Evolutionary conservation across 768 basidiomycete species (phyloP).

Genomic region (Tricholoma saponaceum): DNA sequence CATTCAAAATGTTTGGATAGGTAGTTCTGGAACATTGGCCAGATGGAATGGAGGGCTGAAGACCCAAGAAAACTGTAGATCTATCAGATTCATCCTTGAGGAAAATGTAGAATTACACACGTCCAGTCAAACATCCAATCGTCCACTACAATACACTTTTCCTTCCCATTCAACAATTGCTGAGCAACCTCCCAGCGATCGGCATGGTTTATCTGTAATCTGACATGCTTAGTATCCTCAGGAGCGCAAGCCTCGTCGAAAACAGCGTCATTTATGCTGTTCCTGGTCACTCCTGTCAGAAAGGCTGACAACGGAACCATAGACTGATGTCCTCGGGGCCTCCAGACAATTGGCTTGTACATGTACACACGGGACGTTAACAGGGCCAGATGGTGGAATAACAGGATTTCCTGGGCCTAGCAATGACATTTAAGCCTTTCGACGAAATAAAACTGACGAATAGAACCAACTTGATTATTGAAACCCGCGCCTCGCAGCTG

Average conservation of each 20-base stretch:
- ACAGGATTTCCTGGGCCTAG: conserved; percentile 42
- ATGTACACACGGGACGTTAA: conserved; percentile 35
- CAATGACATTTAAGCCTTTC: neutral
- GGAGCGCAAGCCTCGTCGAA: conserved; percentile 38
- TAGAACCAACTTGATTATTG: conserved; percentile 39
- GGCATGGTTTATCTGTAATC: conserved; percentile 20
- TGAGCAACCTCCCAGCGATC: conserved; percentile 35
- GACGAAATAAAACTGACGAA: neutral
- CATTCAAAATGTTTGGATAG: conserved; percentile 37
- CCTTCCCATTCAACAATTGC: conserved; percentile 24
- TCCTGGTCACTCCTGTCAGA: conserved; percentile 33
- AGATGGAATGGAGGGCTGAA: conserved; percentile 31
- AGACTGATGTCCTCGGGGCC: conserved; percentile 36
- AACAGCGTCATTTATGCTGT: conserved; percentile 29
- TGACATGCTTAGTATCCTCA: conserved; percentile 32
- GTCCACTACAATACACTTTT: conserved; percentile 40
- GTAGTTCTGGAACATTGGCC: conserved; percentile 37
- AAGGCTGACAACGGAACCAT: conserved; percentile 41
- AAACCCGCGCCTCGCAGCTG: conserved; percentile 47
- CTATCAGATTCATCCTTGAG: neutral
- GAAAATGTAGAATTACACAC: conserved; percentile 20
- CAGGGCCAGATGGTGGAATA: conserved; percentile 43
- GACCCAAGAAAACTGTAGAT: conserved; percentile 35
- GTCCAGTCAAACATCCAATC: conserved; percentile 42
- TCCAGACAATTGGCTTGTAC: conserved; percentile 44